Base-by-base conservation (phyloP, 164 flowering plant species). In the Umbellularia californica region DNA sequence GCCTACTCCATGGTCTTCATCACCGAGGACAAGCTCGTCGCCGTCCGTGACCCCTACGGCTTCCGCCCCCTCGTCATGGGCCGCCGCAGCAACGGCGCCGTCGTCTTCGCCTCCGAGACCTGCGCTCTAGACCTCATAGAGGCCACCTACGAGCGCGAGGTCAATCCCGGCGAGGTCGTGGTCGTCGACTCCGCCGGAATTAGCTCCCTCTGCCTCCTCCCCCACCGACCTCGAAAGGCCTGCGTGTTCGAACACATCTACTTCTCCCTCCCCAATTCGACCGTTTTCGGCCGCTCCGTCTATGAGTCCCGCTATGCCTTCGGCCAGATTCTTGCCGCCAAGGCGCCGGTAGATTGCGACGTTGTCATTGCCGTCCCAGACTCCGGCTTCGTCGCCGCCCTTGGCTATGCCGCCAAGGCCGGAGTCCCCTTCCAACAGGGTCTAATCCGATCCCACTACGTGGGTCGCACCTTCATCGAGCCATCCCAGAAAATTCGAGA, bases 31-130 rank as follows among this genome's bases (percentile, higher is more conserved):
- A 95, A 90, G 83, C 81, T 95, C 15, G 93, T 95, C 10, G 99
- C 94, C 0, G 97, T 95, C 23, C 81, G 99, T 0, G 99, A 95
- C 80, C 97, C 97, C 0, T 82, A 25, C 52, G 99, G 99, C 5
- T 93, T 93, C 75, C 76, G 98, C 72, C 99, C 99, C 0, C 78
- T 95, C 47, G 98, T 95, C 13, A 92, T 92, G 97, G 99, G 99
- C 12, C 77, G 94, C 81, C 83, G 96, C 75, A 83, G 88, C 25
- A 95, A 93, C 77, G 99, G 99, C 0, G 90, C 98, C 2, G 80
- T 90, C 0, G 99, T 95, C 27, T 90, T 95, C 75, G 99, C 98
- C 19, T 93, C 97, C 0, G 97, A 93, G 74, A 93, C 95, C 20
- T 92, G 96, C 74, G 99, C 98, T 0, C 85, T 95, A 63, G 97